Evolutionary conservation across 768 basidiomycete species (phyloP), one percentile per base, ranked within the genome.

Genomic region (Naganishia randhawae): DNA sequence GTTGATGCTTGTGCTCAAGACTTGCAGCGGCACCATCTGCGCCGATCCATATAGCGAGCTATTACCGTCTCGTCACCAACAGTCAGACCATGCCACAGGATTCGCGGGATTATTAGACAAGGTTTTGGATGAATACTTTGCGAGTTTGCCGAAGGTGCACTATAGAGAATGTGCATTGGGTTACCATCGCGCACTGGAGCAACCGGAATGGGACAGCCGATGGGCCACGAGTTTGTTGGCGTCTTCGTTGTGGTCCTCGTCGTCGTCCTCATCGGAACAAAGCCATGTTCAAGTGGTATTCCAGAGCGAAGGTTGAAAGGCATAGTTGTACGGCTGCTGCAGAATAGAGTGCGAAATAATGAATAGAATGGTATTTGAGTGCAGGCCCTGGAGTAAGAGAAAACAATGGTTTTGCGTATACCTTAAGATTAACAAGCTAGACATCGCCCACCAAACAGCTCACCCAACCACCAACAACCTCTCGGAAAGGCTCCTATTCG

Each of bases 1-100:
- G 0, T 52, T 74, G 11, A 48, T 74, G 11, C 66, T 74, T 1
- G 69, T 70, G 0, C 69, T 73, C 45, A 72, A 72, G 53, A 66
- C 35, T 2, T 73, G 73, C 54, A 11, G 27, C 10, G 73, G 73
- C 25, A 48, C 51, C 5, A 65, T 35, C 2, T 73, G 73, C 63
- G 48, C 55, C 22, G 4, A 61, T 0, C 67, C 69, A 0, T 73
- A 67, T 65, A 16, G 25, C 19, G 35, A 39, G 17, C 17, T 73
- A 29, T 67, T 72, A 57, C 69, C 69, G 2, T 32, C 39, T 0
- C 68, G 61, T 25, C 55, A 51, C 10, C 33, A 32, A 16, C 54
- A 37, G 2, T 17, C 31, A 14, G 3, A 3, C 9, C 17, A 22
- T 9, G 68, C 63, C 2, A n/a, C 19, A 9, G 66, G 50, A 48